Conservation (phyloP, 106 monocot species). For the Chionographis japonica region DNA sequence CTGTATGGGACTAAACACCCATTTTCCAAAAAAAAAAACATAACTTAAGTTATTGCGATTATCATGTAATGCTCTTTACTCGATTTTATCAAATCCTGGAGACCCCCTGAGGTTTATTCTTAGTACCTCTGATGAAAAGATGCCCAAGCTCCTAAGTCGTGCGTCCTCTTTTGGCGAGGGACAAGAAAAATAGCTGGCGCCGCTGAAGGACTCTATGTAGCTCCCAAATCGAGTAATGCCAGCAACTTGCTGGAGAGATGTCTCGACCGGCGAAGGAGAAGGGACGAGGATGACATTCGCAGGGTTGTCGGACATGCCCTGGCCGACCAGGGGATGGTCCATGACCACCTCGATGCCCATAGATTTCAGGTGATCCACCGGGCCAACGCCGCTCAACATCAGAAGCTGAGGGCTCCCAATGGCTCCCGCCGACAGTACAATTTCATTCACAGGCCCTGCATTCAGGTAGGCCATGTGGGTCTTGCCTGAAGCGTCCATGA, state of each 20-base stretch:
- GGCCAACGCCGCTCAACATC: conserved; percentile 76
- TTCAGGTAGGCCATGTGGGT: no score
- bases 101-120: no score
- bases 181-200: background rate
- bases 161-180: conserved; percentile 20
- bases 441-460: no score
- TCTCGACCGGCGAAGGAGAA: conserved; percentile 51
- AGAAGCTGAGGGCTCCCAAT: conserved; percentile 69
- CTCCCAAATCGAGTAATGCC: conserved; percentile 58
- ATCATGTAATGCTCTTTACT: no score
- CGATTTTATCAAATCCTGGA: no score
- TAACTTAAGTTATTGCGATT: no score
- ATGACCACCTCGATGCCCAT: conserved; percentile 34
- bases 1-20: no score
- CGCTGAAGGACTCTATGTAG: conserved; percentile 75
- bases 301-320: conserved; percentile 75
- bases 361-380: conserved; percentile 21
- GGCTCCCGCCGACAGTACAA: no score
- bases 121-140: conserved; percentile 68
- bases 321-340: conserved; percentile 49
- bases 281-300: conserved; percentile 77
- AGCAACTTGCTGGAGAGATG: conserved; percentile 65
- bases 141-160: conserved; percentile 29
- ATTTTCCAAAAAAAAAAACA: no score
- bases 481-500: no score